phyloP scores from a whole-genome alignment of 148 eudicot species.

The Arbutus unedo region DNA sequence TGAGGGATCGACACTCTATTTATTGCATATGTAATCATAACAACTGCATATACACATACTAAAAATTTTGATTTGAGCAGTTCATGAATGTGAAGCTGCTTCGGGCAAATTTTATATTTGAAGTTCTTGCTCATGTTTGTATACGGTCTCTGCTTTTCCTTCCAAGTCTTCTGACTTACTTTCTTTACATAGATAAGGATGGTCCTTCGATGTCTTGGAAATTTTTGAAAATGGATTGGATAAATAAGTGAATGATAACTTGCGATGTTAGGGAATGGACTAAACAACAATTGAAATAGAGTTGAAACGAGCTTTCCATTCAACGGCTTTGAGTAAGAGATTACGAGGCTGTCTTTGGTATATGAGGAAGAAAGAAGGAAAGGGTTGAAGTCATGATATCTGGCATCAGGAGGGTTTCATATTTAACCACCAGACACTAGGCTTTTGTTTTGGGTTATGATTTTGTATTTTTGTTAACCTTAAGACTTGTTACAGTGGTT shows the following conservation, averaged over 20 bases:
- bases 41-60: background rate
- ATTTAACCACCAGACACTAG: background rate
- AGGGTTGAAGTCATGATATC: background rate
- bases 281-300: background rate
- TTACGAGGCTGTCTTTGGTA: background rate
- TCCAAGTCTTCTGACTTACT: background rate
- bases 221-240: background rate
- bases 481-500: too few relatives aligned
- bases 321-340: background rate
- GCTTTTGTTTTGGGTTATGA: background rate
- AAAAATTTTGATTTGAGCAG: background rate
- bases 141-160: background rate
- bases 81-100: background rate
- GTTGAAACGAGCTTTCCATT: background rate
- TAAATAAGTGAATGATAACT: background rate
- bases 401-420: background rate
- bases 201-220: background rate
- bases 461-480: background rate
- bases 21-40: background rate
- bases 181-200: background rate
- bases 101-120: background rate
- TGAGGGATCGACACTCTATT: background rate
- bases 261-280: background rate
- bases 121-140: background rate
- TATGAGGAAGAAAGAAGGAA: background rate